Percentiles rank a stretch among this genome's conserved stretches.
These are phyloP conservation scores for Mycena epipterygia DNA, from an alignment of 768 basidiomycete genomes.

Conservation along the genomic window DNA sequence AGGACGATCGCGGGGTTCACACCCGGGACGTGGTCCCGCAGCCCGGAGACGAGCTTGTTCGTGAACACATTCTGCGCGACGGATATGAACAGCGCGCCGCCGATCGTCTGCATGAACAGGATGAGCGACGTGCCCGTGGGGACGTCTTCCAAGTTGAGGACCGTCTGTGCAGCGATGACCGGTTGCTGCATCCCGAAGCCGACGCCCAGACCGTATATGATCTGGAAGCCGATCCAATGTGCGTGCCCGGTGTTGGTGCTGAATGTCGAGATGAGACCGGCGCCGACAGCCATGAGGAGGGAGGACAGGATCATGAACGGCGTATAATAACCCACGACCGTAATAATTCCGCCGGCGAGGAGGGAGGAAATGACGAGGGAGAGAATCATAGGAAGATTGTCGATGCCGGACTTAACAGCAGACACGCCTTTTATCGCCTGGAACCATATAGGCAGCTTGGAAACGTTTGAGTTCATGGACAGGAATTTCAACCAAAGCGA, in stretches of 20 bases:
- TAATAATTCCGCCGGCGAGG: slow-evolving; percentile 51
- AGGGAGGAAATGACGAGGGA: slow-evolving; percentile 55
- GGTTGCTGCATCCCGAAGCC: slow-evolving; percentile 42
- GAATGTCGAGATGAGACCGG: slow-evolving; percentile 51
- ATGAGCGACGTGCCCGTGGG: slow-evolving; percentile 28
- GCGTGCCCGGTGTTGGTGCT: slow-evolving; percentile 35
- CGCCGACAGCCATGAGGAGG: slow-evolving; percentile 48
- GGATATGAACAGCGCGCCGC: slow-evolving; percentile 35
- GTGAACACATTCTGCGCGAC: slow-evolving; percentile 36
- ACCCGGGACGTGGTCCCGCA: not conserved
- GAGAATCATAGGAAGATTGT: slow-evolving; percentile 52
- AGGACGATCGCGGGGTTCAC: slow-evolving; percentile 19
- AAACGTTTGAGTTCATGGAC: slow-evolving; percentile 17
- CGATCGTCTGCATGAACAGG: slow-evolving; percentile 27
- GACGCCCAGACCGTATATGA: slow-evolving; percentile 44
- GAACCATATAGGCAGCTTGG: not conserved
- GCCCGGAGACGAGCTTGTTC: slow-evolving; percentile 1
- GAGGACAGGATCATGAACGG: slow-evolving; percentile 43
- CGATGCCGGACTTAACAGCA: slow-evolving; percentile 37
- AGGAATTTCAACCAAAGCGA: not conserved
- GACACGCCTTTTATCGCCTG: slow-evolving; percentile 48
- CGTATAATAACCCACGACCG: slow-evolving; percentile 50
- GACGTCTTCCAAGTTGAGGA: slow-evolving; percentile 28
- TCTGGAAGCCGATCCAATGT: slow-evolving; percentile 40
- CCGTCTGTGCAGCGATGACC: slow-evolving; percentile 35